Percentiles rank a stretch among this genome's conserved stretches.
phyloP scores from a whole-genome alignment of 2,329 filamentous ascomycete genomes.

The Xylariaceae sp. region DNA sequence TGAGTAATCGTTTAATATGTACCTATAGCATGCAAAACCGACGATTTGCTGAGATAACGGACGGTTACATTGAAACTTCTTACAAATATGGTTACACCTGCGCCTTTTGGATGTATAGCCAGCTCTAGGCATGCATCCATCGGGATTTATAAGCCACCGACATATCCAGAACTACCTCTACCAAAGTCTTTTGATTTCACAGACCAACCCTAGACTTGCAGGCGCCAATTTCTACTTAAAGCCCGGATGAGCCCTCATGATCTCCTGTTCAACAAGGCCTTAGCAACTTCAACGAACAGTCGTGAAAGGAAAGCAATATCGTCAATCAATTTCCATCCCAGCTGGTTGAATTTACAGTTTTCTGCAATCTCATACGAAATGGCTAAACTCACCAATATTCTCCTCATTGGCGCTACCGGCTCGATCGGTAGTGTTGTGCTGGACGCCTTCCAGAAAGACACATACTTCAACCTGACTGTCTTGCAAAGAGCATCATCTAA shows the following conservation, averaged over 20 bases:
- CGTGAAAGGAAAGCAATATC: background rate
- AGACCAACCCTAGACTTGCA: too few relatives aligned
- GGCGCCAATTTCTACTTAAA: conserved; percentile 6
- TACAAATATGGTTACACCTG: background rate
- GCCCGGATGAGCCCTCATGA: background rate
- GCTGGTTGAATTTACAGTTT: background rate
- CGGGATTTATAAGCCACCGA: background rate
- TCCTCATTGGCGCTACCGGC: conserved; percentile 43
- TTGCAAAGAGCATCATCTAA: conserved; percentile 41
- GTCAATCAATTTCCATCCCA: background rate
- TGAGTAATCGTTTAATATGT: conserved; percentile 10
- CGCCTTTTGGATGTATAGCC: too few relatives aligned
- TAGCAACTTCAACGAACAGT: background rate
- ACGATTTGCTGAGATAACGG: too few relatives aligned
- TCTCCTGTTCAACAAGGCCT: background rate
- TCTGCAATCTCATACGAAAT: conserved; percentile 14
- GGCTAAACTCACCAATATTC: conserved; percentile 37
- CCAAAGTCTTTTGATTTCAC: too few relatives aligned
- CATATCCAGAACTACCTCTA: too few relatives aligned
- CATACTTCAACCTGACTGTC: conserved; percentile 37
- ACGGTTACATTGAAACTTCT: too few relatives aligned
- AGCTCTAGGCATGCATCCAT: too few relatives aligned
- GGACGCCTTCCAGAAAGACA: conserved; percentile 37
- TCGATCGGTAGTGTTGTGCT: conserved; percentile 41
- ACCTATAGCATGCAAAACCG: background rate